These are phyloP conservation scores for Cryptococcus maquisensis DNA, from an alignment of 1,284 basidiomycete genomes.

Conservation along the genomic window DNA sequence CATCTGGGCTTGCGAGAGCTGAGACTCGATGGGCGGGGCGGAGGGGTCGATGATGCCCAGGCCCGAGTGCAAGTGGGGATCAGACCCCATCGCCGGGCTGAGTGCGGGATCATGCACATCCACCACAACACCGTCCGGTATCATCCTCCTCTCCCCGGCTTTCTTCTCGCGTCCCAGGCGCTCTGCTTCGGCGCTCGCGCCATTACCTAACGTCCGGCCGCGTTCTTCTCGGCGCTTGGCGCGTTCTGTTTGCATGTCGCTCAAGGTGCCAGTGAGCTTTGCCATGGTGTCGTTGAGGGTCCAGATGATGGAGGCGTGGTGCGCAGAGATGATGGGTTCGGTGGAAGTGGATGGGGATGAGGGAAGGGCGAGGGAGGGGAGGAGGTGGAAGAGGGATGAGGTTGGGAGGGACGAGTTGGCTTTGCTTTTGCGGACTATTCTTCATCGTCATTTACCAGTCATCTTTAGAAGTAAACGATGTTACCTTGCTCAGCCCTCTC, in stretches of 20 bases:
- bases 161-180: slow-evolving; percentile 5
- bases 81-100: neutral
- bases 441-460: neutral
- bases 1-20: slow-evolving; percentile 50
- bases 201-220: slow-evolving; percentile 37
- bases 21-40: slow-evolving; percentile 34
- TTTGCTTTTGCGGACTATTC: slow-evolving; percentile 19
- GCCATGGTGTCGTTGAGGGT: slow-evolving; percentile 52
- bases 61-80: neutral
- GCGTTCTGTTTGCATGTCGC: slow-evolving; percentile 53
- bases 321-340: slow-evolving; percentile 48
- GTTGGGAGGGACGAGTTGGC: slow-evolving; percentile 11
- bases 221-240: slow-evolving; percentile 46
- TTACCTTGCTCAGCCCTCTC: slow-evolving; percentile 52
- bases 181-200: slow-evolving; percentile 30
- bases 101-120: slow-evolving; percentile 13
- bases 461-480: neutral
- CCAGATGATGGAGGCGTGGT: slow-evolving; percentile 53
- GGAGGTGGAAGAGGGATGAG: slow-evolving; percentile 31
- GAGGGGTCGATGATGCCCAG: slow-evolving; percentile 25
- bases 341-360: slow-evolving; percentile 13
- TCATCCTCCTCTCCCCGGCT: slow-evolving; percentile 2
- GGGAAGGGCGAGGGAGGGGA: slow-evolving; percentile 39
- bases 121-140: slow-evolving; percentile 11
- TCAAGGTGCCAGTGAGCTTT: slow-evolving; percentile 46